Evolutionary conservation across 1,139 yeast genomes (phyloP).

Genomic region (Geotrichum candidum): DNA sequence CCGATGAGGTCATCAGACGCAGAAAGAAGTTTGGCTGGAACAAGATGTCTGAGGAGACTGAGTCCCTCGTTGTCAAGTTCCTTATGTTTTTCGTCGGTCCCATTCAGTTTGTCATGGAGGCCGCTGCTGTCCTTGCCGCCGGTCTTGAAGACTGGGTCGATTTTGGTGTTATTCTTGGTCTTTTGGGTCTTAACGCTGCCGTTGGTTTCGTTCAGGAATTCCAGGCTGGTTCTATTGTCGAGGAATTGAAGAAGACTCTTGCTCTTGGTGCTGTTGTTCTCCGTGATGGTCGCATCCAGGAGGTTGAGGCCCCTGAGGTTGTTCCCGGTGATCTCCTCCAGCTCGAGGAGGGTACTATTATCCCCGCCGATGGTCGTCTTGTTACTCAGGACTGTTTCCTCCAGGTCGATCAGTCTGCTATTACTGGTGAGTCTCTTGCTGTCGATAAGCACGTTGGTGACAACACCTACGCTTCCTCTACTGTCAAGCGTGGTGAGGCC

Average conservation of each 20-base stretch:
- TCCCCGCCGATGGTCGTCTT: slow-evolving; percentile 89
- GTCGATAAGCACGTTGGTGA: slow-evolving; percentile 91
- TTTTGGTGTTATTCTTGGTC: slow-evolving; percentile 94
- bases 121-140: slow-evolving; percentile 95
- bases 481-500: slow-evolving; percentile 96
- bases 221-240: slow-evolving; percentile 49
- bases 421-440: slow-evolving; percentile 97
- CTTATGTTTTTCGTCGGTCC: slow-evolving; percentile 95
- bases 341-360: slow-evolving; percentile 73
- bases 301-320: slow-evolving; percentile 60
- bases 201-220: slow-evolving; percentile 97
- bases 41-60: slow-evolving; percentile 92
- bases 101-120: slow-evolving; percentile 97
- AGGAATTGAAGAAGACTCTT: slow-evolving; percentile 41
- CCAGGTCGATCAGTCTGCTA: slow-evolving; percentile 95
- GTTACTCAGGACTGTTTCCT: slow-evolving; percentile 83
- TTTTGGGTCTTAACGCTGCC: slow-evolving; percentile 77
- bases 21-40: slow-evolving; percentile 91
- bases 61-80: slow-evolving; percentile 77
- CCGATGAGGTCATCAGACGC: slow-evolving; percentile 79
- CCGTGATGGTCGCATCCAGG: slow-evolving; percentile 59
- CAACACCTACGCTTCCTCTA: slow-evolving; percentile 85
- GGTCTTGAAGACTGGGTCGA: slow-evolving; percentile 99
- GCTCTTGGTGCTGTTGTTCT: slow-evolving; percentile 53
- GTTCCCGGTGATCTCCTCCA: slow-evolving; percentile 78